A percentile compares a stretch with the other conserved stretches of the same genome.
phyloP scores from a whole-genome alignment of 352 stramenopile species.

The Phytophthora sansomeana region DNA sequence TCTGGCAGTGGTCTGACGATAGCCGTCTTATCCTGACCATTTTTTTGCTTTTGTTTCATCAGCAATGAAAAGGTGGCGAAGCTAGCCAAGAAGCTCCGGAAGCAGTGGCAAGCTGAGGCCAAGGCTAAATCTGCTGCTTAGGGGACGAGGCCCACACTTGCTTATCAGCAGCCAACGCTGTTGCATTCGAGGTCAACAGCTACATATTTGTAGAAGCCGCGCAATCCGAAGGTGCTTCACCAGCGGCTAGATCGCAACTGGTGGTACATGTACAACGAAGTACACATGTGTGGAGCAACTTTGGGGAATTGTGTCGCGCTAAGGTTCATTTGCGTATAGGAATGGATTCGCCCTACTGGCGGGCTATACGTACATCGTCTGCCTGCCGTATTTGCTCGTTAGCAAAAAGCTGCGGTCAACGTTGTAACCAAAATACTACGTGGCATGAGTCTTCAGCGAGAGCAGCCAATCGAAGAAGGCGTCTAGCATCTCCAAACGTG shows the following conservation, averaged over 20 bases:
- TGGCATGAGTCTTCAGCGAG: conserved; percentile 8
- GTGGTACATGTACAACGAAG: conserved; percentile 21
- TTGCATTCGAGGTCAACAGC: conserved; percentile 17
- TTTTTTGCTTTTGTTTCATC: conserved; percentile 23
- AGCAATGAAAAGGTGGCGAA: conserved; percentile 71
- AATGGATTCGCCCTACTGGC: conserved; percentile 11
- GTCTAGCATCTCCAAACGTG: neutral
- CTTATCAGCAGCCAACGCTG: conserved; percentile 11
- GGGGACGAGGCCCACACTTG: conserved; percentile 4
- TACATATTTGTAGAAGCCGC: conserved; percentile 21
- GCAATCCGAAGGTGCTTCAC: conserved; percentile 12
- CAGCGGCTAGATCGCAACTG: conserved; percentile 8
- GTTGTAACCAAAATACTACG: conserved; percentile 28
- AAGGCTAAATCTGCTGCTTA: conserved; percentile 29
- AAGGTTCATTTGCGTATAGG: conserved; percentile 23
- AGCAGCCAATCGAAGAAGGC: neutral
- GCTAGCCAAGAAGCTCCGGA: conserved; percentile 65
- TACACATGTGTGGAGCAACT: conserved; percentile 8
- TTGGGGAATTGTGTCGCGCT: conserved; percentile 3
- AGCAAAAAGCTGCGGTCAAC: conserved; percentile 3
- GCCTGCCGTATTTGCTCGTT: neutral
- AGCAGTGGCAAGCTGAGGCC: conserved; percentile 83
- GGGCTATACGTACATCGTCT: neutral
- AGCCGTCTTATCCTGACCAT: neutral
- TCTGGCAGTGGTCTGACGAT: neutral